Evolutionary conservation across 2,329 filamentous ascomycete genomes (phyloP), one percentile per base, ranked within the genome.

Genomic region (Fusarium cicatricum): DNA sequence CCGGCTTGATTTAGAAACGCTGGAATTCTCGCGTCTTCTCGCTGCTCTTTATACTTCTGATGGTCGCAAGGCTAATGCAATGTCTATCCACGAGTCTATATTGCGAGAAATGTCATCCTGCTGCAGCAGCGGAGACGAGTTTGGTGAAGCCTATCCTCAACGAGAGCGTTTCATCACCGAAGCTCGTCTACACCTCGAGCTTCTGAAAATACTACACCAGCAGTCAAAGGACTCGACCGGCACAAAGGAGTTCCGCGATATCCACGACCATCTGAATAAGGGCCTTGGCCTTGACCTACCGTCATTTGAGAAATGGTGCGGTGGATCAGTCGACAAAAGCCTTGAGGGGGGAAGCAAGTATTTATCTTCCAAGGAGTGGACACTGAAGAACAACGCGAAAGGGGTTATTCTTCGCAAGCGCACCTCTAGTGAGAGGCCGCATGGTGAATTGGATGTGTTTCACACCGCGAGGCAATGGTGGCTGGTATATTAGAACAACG

Each of bases 11-110:
- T 32, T 52, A 0, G 60, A 70, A 44, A 70, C 68, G 1, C 40
- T 70, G 9, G 60, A 55, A 3, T 63, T 70, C 14, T 65, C 68
- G 0, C 63, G 63, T 6, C 60, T 70, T 2, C 61, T 70, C 5
- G 62, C 68, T 16, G 54, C 52, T 11, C 17, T 70, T 3, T 69
- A 68, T 16, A 46, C 47, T 5, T 62, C 64, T 0, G 45, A 31
- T 10, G 56, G 52, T 12, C 60, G 48, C 0, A 42, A 58, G 5
- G 42, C 62, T 4, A 54, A 40, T 8, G 65, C 64, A n/a, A 68
- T 68, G 54, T 40, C 55, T 0, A 42, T 65, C 7, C 64, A 69
- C 15, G 66, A 68, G n/a, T 43, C 55, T 5, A 41, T 67, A 1
- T 51, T 69, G 1, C 64, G 64, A 2, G 66, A 67, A 34, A 68